Evolutionary conservation across 2,329 filamentous ascomycete species (phyloP), one percentile per base, ranked within the genome.

Genomic region (Ceratocystis cacaofunesta): DNA sequence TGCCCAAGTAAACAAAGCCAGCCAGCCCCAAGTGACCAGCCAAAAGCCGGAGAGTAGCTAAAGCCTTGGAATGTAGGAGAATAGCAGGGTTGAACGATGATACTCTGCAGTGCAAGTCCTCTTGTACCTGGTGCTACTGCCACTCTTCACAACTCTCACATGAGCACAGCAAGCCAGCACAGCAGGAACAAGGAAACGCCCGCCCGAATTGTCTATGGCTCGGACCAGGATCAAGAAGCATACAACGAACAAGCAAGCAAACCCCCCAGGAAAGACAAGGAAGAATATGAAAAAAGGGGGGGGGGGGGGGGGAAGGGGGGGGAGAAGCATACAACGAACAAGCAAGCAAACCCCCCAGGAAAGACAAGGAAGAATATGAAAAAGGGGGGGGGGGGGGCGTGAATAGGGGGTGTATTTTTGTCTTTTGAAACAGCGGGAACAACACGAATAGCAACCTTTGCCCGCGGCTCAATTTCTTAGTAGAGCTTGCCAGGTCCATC

Each of bases 151-250:
- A 12, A 7, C 46, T 19, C 44, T 19, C 52, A 36, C 28, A 58
- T 15, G 12, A 19, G 28, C 15, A 17, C 46, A 50, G 46, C 46
- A 50, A 50, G 17, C 15, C 46, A 50, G 46, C 7, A 22, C n/a
- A 50, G n/a, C 17, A 22, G 17, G 8, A 22, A 22, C 25, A 30
- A 32, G 52, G 52, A 5, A 30, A n/a, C 3, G 52, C 28, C 2
- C 28, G 28, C 52, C 52, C 52, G 28, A 32, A 8, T 58, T 58
- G 52, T 58, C 28, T 32, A 17, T 57, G 52, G 52, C 52, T 32
- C 28, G 25, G 15, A 58, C 52, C 5, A 58, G 52, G 52, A 58
- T 58, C 52, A 58, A 58, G 52, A 58, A 58, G 52, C 52, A 58
- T 58, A 58, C 28, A 58, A 5, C 52, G 12, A 58, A 58, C 28